Evolutionary conservation across 768 basidiomycete genomes (phyloP).

Genomic region (Lentinus tigrinus): DNA sequence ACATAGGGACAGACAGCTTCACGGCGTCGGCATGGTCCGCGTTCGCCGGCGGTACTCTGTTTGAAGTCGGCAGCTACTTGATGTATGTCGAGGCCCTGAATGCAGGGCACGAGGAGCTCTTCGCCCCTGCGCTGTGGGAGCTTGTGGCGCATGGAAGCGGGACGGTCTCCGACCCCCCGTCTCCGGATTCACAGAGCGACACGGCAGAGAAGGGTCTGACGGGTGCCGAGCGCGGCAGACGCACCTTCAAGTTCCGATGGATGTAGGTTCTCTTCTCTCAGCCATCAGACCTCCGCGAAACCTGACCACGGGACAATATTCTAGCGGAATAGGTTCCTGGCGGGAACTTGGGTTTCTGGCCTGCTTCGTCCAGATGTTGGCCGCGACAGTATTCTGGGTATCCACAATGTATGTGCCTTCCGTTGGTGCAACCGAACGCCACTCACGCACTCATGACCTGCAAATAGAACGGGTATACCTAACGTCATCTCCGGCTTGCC

Average conservation of each 20-base stretch:
- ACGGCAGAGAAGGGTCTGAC: conserved; percentile 3
- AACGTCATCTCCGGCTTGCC: conserved; percentile 37
- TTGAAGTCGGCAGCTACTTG: conserved; percentile 53
- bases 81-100: conserved; percentile 58
- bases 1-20: conserved; percentile 25
- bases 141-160: conserved; percentile 8
- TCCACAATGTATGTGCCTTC: conserved; percentile 21
- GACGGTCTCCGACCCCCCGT: neutral
- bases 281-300: neutral
- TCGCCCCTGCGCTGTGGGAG: conserved; percentile 34
- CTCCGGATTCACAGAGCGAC: neutral
- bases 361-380: conserved; percentile 50
- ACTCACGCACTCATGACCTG: neutral
- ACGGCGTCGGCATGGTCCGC: conserved; percentile 44
- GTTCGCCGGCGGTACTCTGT: conserved; percentile 59
- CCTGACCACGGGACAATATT: neutral
- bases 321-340: conserved; percentile 24
- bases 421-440: neutral
- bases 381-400: conserved; percentile 64
- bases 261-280: conserved; percentile 27
- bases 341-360: conserved; percentile 50
- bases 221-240: neutral
- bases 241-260: conserved; percentile 12
- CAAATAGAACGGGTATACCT: conserved; percentile 42
- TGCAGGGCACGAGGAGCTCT: conserved; percentile 38